Evolutionary conservation across 2,329 filamentous ascomycete species (phyloP).

Genomic region (Metarhizium album): DNA sequence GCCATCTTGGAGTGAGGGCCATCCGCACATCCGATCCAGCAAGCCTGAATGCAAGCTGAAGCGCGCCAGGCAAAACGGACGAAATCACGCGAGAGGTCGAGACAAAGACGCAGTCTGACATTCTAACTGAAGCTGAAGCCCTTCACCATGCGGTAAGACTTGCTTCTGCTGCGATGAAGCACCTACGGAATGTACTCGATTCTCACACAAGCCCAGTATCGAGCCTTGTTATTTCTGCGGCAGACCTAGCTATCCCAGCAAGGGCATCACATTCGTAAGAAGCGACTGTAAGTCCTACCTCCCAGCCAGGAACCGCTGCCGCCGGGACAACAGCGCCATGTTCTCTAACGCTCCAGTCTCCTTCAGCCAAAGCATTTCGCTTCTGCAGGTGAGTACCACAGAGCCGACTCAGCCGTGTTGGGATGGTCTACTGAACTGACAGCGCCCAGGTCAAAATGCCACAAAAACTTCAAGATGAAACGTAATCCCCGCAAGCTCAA

Average conservation of each 20-base stretch:
- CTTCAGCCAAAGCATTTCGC: slow-evolving; percentile 36
- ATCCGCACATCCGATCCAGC: not conserved
- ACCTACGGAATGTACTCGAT: not conserved
- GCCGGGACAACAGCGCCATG: not conserved
- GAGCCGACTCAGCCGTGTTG: too few species aligned
- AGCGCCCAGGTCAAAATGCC: slow-evolving; percentile 32
- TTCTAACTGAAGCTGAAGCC: not conserved
- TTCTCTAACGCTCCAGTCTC: not conserved
- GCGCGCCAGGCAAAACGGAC: not conserved
- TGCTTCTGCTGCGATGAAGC: not conserved
- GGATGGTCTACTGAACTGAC: too few species aligned
- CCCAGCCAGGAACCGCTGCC: not conserved
- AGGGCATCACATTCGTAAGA: slow-evolving; percentile 42
- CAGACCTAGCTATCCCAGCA: slow-evolving; percentile 42
- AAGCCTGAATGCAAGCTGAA: not conserved
- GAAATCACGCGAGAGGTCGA: not conserved
- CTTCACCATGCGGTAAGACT: slow-evolving; percentile 2
- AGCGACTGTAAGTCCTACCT: slow-evolving; percentile 29
- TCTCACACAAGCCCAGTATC: slow-evolving; percentile 10
- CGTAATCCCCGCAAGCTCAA: slow-evolving; percentile 92
- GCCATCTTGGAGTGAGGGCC: too few species aligned
- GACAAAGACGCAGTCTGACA: not conserved
- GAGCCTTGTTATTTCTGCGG: slow-evolving; percentile 36
- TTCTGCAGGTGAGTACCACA: slow-evolving; percentile 38
- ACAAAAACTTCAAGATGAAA: slow-evolving; percentile 88